phyloP scores from a whole-genome alignment of 1,284 basidiomycete genomes.

The Ustilago cynodontis region DNA sequence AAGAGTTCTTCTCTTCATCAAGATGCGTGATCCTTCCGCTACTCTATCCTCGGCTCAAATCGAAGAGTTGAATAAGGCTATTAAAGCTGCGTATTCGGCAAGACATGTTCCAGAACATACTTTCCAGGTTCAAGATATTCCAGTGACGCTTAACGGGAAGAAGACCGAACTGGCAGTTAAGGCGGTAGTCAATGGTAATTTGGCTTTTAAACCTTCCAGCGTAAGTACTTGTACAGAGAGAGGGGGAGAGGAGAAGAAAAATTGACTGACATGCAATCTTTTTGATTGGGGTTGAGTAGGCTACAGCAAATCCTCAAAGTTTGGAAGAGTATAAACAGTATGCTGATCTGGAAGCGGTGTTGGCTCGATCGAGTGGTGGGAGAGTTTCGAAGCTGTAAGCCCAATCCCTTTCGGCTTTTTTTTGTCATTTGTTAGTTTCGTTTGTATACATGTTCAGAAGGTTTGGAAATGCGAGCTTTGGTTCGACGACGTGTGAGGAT shows the following conservation, averaged over 20 bases:
- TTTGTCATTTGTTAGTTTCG: neutral
- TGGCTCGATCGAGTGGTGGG: slow-evolving; percentile 8
- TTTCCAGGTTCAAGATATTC: slow-evolving; percentile 59
- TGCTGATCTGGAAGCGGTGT: slow-evolving; percentile 47
- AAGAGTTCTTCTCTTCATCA: slow-evolving; percentile 67
- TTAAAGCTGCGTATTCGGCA: slow-evolving; percentile 55
- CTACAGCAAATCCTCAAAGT: slow-evolving; percentile 46
- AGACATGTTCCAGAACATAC: slow-evolving; percentile 66
- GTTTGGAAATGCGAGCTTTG: neutral
- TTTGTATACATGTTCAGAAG: neutral
- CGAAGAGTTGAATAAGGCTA: slow-evolving; percentile 52
- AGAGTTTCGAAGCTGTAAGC: slow-evolving; percentile 30
- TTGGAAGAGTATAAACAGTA: slow-evolving; percentile 51
- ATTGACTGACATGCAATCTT: slow-evolving; percentile 1
- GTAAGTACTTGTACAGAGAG: slow-evolving; percentile 17
- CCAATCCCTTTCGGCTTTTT: neutral
- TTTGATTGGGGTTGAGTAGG: slow-evolving; percentile 10
- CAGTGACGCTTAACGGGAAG: slow-evolving; percentile 58
- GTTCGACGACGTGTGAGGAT: neutral
- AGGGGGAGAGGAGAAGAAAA: neutral
- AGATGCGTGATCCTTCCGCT: slow-evolving; percentile 48
- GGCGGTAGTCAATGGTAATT: slow-evolving; percentile 54
- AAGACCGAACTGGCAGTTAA: slow-evolving; percentile 64
- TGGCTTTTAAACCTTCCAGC: slow-evolving; percentile 43
- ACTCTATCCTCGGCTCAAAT: slow-evolving; percentile 38